Conservation (phyloP, 768 basidiomycete species). For the Sistotremastrum suecicum region DNA sequence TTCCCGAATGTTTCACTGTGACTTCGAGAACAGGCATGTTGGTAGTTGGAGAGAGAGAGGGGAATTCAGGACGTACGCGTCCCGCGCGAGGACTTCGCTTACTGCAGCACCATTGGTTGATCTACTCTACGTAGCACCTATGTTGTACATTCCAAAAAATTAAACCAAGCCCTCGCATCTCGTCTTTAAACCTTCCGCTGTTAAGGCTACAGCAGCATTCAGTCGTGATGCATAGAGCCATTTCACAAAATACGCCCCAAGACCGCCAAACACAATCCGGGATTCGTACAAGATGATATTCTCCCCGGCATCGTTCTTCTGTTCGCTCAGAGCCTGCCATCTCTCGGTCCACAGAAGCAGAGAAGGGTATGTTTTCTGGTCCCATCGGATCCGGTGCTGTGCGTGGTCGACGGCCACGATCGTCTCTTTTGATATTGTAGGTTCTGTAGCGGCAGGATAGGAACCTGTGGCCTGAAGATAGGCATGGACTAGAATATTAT, state of each 20-base stretch:
- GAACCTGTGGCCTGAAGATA: no score
- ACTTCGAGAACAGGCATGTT: conserved; percentile 58
- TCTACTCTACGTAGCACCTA: no score
- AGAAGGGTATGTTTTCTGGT: conserved; percentile 21
- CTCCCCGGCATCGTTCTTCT: conserved; percentile 31
- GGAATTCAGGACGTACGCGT: no score
- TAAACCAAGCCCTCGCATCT: conserved; percentile 23
- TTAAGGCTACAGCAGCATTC: conserved; percentile 31
- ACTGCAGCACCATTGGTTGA: no score
- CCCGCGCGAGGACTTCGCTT: no score
- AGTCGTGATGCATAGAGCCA: conserved; percentile 30
- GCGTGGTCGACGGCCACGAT: conserved; percentile 40
- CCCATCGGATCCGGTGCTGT: conserved; percentile 46
- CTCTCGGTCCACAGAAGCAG: conserved; percentile 42
- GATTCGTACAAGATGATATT: conserved; percentile 47
- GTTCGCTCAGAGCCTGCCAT: conserved; percentile 44
- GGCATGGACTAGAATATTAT: no score
- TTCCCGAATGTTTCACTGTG: conserved; percentile 83
- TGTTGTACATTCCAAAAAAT: no score
- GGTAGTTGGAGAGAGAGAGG: no score
- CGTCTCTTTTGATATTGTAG: conserved; percentile 10
- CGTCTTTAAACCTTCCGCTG: conserved; percentile 43
- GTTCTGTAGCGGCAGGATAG: no score
- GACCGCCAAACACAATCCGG: conserved; percentile 42
- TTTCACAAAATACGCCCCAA: conserved; percentile 38